phyloP scores from a whole-genome alignment of 2,329 filamentous ascomycete species.

The Penicillium verrucosum region DNA sequence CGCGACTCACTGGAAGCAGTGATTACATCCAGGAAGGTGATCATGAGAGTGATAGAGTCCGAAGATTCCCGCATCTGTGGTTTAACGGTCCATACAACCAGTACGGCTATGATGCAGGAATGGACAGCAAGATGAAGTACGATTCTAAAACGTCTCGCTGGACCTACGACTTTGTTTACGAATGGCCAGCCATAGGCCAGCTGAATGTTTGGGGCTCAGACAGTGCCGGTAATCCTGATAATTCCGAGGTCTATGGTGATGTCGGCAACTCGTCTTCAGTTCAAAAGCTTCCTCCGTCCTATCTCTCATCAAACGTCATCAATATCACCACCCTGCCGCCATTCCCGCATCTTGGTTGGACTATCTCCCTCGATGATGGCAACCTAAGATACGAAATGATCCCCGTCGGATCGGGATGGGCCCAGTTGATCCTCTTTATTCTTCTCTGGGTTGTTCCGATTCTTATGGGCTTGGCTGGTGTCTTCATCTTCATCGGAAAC shows the following conservation, averaged over 20 bases:
- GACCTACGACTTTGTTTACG: constrained; percentile 59
- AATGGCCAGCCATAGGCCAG: constrained; percentile 61
- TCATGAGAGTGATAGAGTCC: constrained; percentile 36
- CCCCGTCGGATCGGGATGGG: constrained; percentile 51
- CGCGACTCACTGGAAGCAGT: constrained; percentile 56
- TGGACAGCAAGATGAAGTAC: constrained; percentile 52
- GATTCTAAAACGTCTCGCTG: constrained; percentile 49
- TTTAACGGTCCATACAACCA: constrained; percentile 62
- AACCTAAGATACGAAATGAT: constrained; percentile 51
- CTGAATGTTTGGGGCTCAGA: constrained; percentile 66
- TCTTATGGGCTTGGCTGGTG: constrained; percentile 48
- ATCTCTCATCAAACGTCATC: constrained; percentile 53
- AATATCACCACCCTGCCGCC: constrained; percentile 58
- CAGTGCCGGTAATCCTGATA: constrained; percentile 59
- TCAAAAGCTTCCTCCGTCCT: constrained; percentile 60
- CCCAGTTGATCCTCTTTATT: constrained; percentile 54
- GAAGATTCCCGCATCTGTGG: constrained; percentile 61
- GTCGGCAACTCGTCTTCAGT: constrained; percentile 58
- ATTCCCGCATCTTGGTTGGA: constrained; percentile 54
- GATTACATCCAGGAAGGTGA: constrained; percentile 61
- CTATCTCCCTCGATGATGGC: constrained; percentile 55
- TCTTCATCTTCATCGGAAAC: constrained; percentile 58
- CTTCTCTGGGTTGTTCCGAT: constrained; percentile 55
- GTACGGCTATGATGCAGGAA: constrained; percentile 61
- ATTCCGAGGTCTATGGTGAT: constrained; percentile 58